Base-by-base conservation (phyloP, 2,329 filamentous ascomycete species). In the Xylaria digitata region DNA sequence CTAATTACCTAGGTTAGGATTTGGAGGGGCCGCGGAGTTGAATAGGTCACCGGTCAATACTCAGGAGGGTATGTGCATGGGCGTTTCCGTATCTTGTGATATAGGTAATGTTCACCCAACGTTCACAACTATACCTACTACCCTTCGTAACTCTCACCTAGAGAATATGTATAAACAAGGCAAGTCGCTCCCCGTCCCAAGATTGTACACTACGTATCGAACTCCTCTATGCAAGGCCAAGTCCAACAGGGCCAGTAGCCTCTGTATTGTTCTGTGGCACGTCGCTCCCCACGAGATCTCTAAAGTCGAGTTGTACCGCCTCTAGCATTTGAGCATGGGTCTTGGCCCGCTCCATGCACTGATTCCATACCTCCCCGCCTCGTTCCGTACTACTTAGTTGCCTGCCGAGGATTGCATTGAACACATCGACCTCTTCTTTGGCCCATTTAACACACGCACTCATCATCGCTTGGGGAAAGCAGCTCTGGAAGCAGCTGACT, bases 381-480 rank as follows among this genome's bases (percentile, higher is more conserved):
- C 84, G 86, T 67, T 96, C 91, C 2, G 96, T 92, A 76, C 92
- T 94, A 80, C 93, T 96, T 68, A 99, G 83, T 80, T 98, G 96
- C 66, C 95, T 85, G 42, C 86, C 88, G 43, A 99, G 83, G 57
- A 96, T 89, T 52, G 85, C 85, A 75, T 97, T 98, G 83, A 98
- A 98, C 1, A 89, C 89, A 73, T 97, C 94, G 1, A 98, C 89
- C 77, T 97, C 90, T 73, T 96, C 91, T 80, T 97, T 98, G n/a
- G 94, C 94, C 96, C 96, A 99, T 77, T 95, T 96, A 74, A 99
- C 95, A 74, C 94, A 97, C 0, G 94, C 94, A 75, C 93, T 97
- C 86, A 96, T 96, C 83, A 96, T 93, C 15, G 89, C 85, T 30
- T 92, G 86, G 11, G 94, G 90, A 77, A 98, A 98, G 78, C 93